phyloP scores from a whole-genome alignment of 2,329 filamentous ascomycete species.

The Purpureocillium takamizusanense region DNA sequence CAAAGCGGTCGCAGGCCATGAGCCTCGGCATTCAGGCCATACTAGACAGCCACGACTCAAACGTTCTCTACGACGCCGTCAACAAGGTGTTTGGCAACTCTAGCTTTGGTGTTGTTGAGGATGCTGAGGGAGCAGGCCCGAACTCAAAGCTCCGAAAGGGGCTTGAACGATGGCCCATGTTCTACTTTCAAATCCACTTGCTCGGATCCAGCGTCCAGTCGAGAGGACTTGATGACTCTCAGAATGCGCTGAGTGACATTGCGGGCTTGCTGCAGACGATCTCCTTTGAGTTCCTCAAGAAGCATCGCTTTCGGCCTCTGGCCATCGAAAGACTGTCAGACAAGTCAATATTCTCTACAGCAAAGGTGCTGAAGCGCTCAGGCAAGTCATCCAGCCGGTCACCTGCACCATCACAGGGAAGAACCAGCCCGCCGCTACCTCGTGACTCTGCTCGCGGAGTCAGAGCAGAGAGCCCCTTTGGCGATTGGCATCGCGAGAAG shows the following conservation, averaged over 20 bases:
- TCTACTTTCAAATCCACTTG: slow-evolving; percentile 61
- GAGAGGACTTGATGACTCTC: slow-evolving; percentile 30
- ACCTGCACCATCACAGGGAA: slow-evolving; percentile 3
- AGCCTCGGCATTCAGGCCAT: slow-evolving; percentile 67
- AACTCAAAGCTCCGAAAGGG: slow-evolving; percentile 48
- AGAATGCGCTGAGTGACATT: slow-evolving; percentile 37
- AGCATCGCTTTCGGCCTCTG: slow-evolving; percentile 56
- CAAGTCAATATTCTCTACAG: slow-evolving; percentile 15
- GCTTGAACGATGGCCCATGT: slow-evolving; percentile 82
- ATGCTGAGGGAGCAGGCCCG: slow-evolving; percentile 25
- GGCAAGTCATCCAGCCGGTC: slow-evolving; percentile 7
- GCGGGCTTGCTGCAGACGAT: slow-evolving; percentile 59
- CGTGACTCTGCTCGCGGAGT: slow-evolving; percentile 1
- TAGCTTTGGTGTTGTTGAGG: slow-evolving; percentile 59
- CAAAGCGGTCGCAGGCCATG: slow-evolving; percentile 69
- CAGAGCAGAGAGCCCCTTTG: slow-evolving; percentile 18
- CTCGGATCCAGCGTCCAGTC: slow-evolving; percentile 21
- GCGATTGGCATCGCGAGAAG: slow-evolving; percentile 28
- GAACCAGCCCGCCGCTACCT: slow-evolving; percentile 5
- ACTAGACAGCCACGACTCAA: slow-evolving; percentile 42
- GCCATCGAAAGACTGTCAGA: slow-evolving; percentile 8
- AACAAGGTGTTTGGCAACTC: slow-evolving; percentile 72
- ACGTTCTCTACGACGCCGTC: slow-evolving; percentile 65
- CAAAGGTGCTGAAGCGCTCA: slow-evolving; percentile 9
- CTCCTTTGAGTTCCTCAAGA: slow-evolving; percentile 64